Base-by-base conservation (phyloP, 495 filamentous ascomycete species). In the Recurvomyces mirabilis region DNA sequence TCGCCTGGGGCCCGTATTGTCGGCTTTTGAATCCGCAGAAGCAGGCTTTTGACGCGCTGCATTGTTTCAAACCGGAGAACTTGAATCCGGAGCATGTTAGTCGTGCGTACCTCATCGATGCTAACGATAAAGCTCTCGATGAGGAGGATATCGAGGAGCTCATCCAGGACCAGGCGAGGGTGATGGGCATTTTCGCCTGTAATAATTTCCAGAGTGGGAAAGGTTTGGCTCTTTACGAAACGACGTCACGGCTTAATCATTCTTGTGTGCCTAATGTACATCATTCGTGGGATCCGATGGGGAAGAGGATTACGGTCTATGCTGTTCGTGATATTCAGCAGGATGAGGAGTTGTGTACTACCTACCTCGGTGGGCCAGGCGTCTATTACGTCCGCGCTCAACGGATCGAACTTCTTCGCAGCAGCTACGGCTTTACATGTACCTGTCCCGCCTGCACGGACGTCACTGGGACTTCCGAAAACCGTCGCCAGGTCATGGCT, bases 251-350 rank as follows among this genome's bases (percentile, higher is more conserved):
- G 5, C 31, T 60, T 5, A 60, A 60, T 24, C 58, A 60, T 38
- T 56, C 52, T 12, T 60, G 58, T 43, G 38, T 56, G 13, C 58
- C 58, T 17, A 60, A 58, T 32, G 39, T 53, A 1, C 29, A 54
- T 28, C 25, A 39, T 30, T 43, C 25, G 9, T 58, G n/a, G 20
- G 54, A 58, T 20, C 38, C 31, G 1, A 38, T 26, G 11, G 14
- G 52, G 4, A 19, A 46, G n/a, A 38, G 35, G 32, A 32, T 41
- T 28, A 52, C 55, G 1, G 49, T 58, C 24, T 38, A 56, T 28
- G 52, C 52, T 3, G 31, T 46, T 10, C 36, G 41, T 2, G 55
- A 57, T 34, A 54, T 60, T 30, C 6, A 40, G 3, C 22, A 37
- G 9, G 50, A 28, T 14, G 53, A 55, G 21, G 55, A 60, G 36